Conservation (phyloP, 108 stramenopile species). For the Skeletonema grethae region DNA sequence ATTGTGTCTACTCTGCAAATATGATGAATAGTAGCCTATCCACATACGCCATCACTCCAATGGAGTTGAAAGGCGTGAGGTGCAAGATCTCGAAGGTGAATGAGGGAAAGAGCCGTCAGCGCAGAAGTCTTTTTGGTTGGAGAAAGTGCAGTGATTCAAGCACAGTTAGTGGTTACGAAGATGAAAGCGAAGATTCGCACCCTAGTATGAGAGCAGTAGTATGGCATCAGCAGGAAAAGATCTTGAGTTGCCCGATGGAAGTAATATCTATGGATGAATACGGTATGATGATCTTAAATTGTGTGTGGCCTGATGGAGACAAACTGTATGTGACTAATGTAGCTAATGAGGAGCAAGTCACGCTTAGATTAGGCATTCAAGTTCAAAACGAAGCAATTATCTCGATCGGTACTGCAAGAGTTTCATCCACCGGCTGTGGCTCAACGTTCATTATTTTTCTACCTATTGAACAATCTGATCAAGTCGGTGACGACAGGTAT, state of each 20-base stretch:
- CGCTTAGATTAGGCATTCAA: background rate
- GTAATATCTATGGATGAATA: background rate
- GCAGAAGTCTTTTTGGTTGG: background rate
- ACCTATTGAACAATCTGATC: background rate
- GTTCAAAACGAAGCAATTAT: background rate
- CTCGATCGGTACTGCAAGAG: background rate
- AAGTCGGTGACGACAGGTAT: background rate
- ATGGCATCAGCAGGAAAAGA: no score
- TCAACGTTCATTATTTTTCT: background rate
- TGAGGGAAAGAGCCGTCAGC: background rate
- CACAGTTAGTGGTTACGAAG: background rate
- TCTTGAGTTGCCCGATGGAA: background rate
- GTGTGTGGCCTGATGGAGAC: background rate
- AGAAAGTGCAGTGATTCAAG: background rate
- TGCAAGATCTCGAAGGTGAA: background rate
- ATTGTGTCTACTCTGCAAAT: background rate
- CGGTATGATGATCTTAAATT: background rate
- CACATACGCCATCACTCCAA: background rate
- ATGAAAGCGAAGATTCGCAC: background rate
- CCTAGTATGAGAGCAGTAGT: background rate
- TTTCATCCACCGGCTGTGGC: background rate
- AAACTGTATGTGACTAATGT: background rate
- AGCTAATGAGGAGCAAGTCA: background rate
- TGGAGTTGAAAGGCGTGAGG: background rate
- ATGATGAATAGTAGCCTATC: background rate